Evolutionary conservation across 2,329 filamentous ascomycete species (phyloP), one percentile per base, ranked within the genome.

Genomic region (Stachybotrys chlorohalonatus): DNA sequence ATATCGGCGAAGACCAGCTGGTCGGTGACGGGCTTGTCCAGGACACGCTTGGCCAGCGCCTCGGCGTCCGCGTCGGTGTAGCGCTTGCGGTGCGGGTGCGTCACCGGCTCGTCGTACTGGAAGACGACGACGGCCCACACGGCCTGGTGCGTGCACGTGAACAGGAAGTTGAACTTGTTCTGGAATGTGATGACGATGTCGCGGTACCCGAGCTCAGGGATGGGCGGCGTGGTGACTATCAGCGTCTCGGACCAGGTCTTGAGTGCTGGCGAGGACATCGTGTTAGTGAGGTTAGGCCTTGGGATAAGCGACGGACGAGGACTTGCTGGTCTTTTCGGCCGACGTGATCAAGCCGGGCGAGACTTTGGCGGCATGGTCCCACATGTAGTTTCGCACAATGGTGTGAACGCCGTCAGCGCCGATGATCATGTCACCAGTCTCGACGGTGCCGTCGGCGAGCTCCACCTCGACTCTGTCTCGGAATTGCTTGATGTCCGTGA

Each of bases 341-440:
- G 53, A 55, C 4, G 54, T 58, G 9, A 60, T 60, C 11, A 55
- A 15, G 1, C 58, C 60, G 1, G 57, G 58, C 1, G 39, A 47
- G 1, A 17, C 49, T 31, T 55, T 50, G 49, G 58, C 56, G 15
- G 60, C 57, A 32, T 61, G 57, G 11, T 63, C 46, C 60, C 61
- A 66, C 59, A 66, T 66, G n/a, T 57, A 45, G 1, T 51, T 47
- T 15, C 60, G 48, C 6, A 60, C 56, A 11, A 58, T 60, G 57
- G 72, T 75, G 50, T 72, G 67, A 6, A 74, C 70, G 5, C 74
- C 74, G 58, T 76, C 73, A 7, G 69, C 68, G 15, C 74, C 74
- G 24, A 76, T 61, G 6, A 76, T 57, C 11, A 77, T 63, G 48
- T 70, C 69, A 1, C 68, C 74, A 1, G 56, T 55, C 54, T 70